These are phyloP conservation scores for Geranium rotundifolium DNA, from an alignment of 345 rosid species.

Conservation along the genomic window DNA sequence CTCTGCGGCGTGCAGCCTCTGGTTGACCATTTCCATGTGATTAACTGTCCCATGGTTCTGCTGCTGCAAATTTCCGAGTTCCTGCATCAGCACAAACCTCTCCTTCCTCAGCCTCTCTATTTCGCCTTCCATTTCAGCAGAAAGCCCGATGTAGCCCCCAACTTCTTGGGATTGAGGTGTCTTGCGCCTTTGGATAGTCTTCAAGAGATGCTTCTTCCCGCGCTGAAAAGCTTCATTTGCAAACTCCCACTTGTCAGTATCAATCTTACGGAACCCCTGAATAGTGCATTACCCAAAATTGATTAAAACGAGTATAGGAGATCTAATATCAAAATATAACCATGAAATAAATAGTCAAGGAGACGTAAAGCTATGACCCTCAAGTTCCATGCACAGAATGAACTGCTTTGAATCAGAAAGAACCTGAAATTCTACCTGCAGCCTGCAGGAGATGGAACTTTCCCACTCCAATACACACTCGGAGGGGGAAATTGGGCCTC, in stretches of 20 bases:
- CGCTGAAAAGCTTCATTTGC: conserved; percentile 74
- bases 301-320: conserved; percentile 18
- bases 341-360: background rate
- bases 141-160: conserved; percentile 44
- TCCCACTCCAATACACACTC: conserved; percentile 13
- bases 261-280: conserved; percentile 79
- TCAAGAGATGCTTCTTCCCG: conserved; percentile 73
- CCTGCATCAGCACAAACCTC: conserved; percentile 44
- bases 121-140: conserved; percentile 41
- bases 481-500: conserved; percentile 16
- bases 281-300: conserved; percentile 19
- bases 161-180: conserved; percentile 49
- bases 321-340: conserved; percentile 5
- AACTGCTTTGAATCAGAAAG: background rate
- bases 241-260: conserved; percentile 89
- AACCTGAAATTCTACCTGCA: conserved; percentile 22
- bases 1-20: conserved; percentile 58
- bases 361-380: no score
- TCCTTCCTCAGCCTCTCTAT: conserved; percentile 55
- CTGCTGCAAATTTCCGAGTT: conserved; percentile 49
- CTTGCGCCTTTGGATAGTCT: conserved; percentile 76
- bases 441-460: conserved; percentile 35
- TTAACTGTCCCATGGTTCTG: conserved; percentile 41
- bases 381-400: no score
- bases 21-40: conserved; percentile 39